These are phyloP conservation scores for Syncephalastrum racemosum DNA, from an alignment of 371 early-diverging fungal genomes.

Conservation along the genomic window DNA sequence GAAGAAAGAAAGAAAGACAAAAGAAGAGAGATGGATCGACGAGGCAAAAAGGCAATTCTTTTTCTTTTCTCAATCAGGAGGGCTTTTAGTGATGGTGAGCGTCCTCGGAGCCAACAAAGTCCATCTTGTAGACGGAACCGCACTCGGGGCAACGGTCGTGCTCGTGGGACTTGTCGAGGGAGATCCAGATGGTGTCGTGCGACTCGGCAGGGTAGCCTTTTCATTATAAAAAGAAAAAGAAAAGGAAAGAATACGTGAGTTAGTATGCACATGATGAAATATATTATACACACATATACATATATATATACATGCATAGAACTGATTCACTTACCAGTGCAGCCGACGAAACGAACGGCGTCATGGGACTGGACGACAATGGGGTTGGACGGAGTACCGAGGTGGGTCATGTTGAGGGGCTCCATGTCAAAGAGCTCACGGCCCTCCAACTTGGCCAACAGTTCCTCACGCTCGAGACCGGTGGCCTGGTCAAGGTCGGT, in stretches of 20 bases:
- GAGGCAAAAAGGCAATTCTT: constrained; percentile 1
- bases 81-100: constrained; percentile 43
- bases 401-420: constrained; percentile 74
- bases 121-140: constrained; percentile 80
- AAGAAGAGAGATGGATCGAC: constrained; percentile 4
- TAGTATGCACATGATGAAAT: too few relatives aligned
- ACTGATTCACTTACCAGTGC: constrained; percentile 77
- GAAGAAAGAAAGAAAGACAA: too few relatives aligned
- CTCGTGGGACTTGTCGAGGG: constrained; percentile 72
- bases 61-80: constrained; percentile 4
- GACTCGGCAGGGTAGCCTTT: constrained; percentile 88
- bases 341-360: constrained; percentile 85
- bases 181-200: constrained; percentile 86
- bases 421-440: constrained; percentile 87
- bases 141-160: constrained; percentile 97
- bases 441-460: constrained; percentile 82
- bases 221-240: too few relatives aligned
- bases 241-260: too few relatives aligned
- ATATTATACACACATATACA: too few relatives aligned
- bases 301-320: too few relatives aligned
- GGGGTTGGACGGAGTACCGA: constrained; percentile 86
- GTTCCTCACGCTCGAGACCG: constrained; percentile 91
- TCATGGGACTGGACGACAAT: constrained; percentile 85
- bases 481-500: constrained; percentile 91
- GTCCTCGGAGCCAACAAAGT: constrained; percentile 51